These are phyloP conservation scores for Penicillium robsamsonii DNA, from an alignment of 495 filamentous ascomycete species.

Conservation along the genomic window DNA sequence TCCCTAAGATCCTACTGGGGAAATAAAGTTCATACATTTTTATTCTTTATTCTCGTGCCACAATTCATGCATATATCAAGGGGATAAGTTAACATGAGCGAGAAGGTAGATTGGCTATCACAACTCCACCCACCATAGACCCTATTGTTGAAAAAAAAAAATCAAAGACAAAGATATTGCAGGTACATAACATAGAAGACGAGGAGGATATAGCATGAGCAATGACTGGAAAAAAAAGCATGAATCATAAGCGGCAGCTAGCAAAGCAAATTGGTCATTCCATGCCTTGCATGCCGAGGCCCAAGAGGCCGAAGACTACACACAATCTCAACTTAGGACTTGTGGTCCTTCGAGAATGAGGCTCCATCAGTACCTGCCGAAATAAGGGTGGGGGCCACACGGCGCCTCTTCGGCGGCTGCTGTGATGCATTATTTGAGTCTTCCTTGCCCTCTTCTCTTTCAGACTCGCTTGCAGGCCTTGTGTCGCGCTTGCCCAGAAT, in stretches of 20 bases:
- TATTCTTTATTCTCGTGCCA: not conserved
- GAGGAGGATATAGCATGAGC: conserved; percentile 5
- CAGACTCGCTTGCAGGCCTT: conserved; percentile 44
- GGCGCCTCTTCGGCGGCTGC: conserved; percentile 65
- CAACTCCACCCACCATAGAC: conserved; percentile 1
- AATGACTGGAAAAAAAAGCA: conserved; percentile 4
- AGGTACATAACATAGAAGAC: not conserved
- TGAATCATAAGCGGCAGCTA: conserved; percentile 9
- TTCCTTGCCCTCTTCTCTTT: conserved; percentile 61
- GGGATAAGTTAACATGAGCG: not conserved
- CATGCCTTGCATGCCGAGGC: not conserved
- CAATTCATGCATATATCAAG: conserved; percentile 5
- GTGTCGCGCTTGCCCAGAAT: conserved; percentile 59
- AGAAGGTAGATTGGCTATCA: not conserved
- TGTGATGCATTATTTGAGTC: conserved; percentile 28
- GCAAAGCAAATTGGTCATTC: not conserved
- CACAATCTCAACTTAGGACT: conserved; percentile 1
- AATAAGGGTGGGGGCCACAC: conserved; percentile 74
- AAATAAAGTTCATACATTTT: not conserved
- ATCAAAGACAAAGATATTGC: not conserved
- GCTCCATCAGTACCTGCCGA: conserved; percentile 28
- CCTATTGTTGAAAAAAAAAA: conserved; percentile 4
- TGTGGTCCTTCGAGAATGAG: conserved; percentile 21
- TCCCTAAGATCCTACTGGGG: not conserved
- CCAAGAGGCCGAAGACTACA: not conserved